Percentiles rank a stretch among this genome's conserved stretches.
Conservation (phyloP, 495 filamentous ascomycete genomes). For the Staphylotrichum tortipilum region DNA sequence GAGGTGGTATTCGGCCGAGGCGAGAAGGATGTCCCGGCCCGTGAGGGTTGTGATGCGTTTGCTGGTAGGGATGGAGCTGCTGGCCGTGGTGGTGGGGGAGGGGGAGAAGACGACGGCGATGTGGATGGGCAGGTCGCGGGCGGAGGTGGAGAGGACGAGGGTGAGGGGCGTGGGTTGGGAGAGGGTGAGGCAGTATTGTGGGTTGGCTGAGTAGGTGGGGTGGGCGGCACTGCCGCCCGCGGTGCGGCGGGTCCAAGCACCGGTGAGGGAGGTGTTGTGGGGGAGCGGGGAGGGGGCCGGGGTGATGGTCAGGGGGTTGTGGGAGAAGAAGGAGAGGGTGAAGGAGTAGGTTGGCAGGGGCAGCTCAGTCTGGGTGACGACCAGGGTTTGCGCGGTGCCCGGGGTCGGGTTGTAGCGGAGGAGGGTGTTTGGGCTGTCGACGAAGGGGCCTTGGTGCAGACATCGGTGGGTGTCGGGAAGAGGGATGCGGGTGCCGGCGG, state of each 20-base stretch:
- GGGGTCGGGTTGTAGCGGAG: slow-evolving; percentile 60
- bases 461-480: slow-evolving; percentile 54
- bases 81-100: slow-evolving; percentile 8
- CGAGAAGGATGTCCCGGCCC: slow-evolving; percentile 66
- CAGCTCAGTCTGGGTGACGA: slow-evolving; percentile 69
- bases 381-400: slow-evolving; percentile 60
- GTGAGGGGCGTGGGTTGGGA: slow-evolving; percentile 48
- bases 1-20: slow-evolving; percentile 76
- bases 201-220: slow-evolving; percentile 68
- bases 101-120: slow-evolving; percentile 69
- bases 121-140: slow-evolving; percentile 60
- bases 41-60: slow-evolving; percentile 58
- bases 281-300: slow-evolving; percentile 51
- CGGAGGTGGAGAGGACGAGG: slow-evolving; percentile 59
- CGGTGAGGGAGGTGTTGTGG: slow-evolving; percentile 44
- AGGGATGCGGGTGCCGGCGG: slow-evolving; percentile 61
- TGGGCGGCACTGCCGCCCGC: slow-evolving; percentile 78
- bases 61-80: slow-evolving; percentile 16
- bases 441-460: slow-evolving; percentile 62
- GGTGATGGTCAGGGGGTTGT: slow-evolving; percentile 46
- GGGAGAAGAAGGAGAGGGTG: slow-evolving; percentile 74
- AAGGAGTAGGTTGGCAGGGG: slow-evolving; percentile 63
- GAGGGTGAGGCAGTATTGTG: slow-evolving; percentile 67
- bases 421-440: slow-evolving; percentile 88
- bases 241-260: slow-evolving; percentile 66